Base-by-base conservation (phyloP, 805 yeast species). In the Nematodospora valgi region DNA sequence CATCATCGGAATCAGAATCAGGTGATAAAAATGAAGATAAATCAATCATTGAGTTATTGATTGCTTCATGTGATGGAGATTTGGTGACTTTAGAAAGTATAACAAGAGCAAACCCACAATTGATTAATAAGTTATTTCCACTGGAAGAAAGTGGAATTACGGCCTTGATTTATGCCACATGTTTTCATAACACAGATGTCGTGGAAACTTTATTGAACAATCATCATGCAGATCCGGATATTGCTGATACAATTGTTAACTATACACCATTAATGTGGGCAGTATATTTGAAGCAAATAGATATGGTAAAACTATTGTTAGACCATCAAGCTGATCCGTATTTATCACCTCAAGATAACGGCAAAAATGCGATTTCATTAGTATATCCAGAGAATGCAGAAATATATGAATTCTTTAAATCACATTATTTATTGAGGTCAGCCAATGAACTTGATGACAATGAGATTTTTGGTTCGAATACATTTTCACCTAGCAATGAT, bases 261-360 rank as follows among this genome's bases (percentile, higher is more conserved):
- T 79, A 76, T 56, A 73, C 86, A 0, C 86, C 96, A 8, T 56
- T 85, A 29, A 86, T 85, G 93, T 86, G 95, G 95, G 89, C 94
- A 0, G 76, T 86, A 3, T 73, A 79, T 46, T 68, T 80, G 45
- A 73, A 78, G 35, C 75, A 76, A 35, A 56, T 72, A 39, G 68
- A 70, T 9, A 68, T 82, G 29, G 79, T 76, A 11, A 72, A 75
- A 30, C 58, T 71, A 37, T 59, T 86, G 39, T 56, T 87, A 35
- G 74, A 76, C 27, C 68, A 69, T 38, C 83, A 81, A 23, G 91
- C 89, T 0, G 82, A 80, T 40, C 77, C 79, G 1, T 65, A 71
- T 26, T 58, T 72, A 30, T 12, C 46, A 9, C 56, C 58, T 5
- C 37, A 44, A 18, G 49, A 49, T 22, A 52, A 48, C 36, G 64